Evolutionary conservation across 306 rosid species (phyloP).

Genomic region (Castanea sativa): DNA sequence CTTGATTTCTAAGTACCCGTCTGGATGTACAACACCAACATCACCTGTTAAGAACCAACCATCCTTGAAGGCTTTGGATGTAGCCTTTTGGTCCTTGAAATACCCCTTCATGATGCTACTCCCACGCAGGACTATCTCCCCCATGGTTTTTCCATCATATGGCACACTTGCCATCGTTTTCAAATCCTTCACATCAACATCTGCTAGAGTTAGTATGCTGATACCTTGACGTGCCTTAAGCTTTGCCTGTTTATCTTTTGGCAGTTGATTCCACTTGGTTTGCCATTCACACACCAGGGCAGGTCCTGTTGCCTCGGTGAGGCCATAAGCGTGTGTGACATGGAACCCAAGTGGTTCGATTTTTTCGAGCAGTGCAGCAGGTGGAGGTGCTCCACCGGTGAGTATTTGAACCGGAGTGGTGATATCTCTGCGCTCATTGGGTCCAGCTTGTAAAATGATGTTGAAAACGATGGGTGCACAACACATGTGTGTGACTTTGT

Average conservation of each 20-base stretch:
- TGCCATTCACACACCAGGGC: constrained; percentile 95
- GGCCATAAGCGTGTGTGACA: constrained; percentile 88
- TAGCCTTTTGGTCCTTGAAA: constrained; percentile 51
- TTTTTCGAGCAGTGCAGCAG: constrained; percentile 50
- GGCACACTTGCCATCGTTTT: constrained; percentile 68
- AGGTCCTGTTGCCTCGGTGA: constrained; percentile 91
- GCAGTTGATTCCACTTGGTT: constrained; percentile 50
- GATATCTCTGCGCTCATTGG: constrained; percentile 20
- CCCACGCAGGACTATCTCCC: constrained; percentile 79
- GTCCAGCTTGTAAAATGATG: constrained; percentile 54
- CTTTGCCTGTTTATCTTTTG: constrained; percentile 39
- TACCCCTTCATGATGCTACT: constrained; percentile 91
- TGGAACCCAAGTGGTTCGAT: constrained; percentile 71
- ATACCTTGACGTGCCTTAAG: constrained; percentile 84
- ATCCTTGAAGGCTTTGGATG: constrained; percentile 44
- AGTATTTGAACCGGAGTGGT: constrained; percentile 48
- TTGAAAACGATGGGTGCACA: constrained; percentile 84
- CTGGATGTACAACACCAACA: constrained; percentile 73
- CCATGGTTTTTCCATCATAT: constrained; percentile 65
- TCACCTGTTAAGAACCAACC: constrained; percentile 93
- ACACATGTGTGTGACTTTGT: constrained; percentile 88
- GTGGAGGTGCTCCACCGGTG: constrained; percentile 93
- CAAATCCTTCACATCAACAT: constrained; percentile 68
- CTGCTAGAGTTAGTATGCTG: constrained; percentile 57
- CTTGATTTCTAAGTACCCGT: constrained; percentile 87